A percentile compares a stretch with the other conserved stretches of the same genome.
phyloP scores from a whole-genome alignment of 2,329 filamentous ascomycete genomes.

The Alternaria tenuissima region DNA sequence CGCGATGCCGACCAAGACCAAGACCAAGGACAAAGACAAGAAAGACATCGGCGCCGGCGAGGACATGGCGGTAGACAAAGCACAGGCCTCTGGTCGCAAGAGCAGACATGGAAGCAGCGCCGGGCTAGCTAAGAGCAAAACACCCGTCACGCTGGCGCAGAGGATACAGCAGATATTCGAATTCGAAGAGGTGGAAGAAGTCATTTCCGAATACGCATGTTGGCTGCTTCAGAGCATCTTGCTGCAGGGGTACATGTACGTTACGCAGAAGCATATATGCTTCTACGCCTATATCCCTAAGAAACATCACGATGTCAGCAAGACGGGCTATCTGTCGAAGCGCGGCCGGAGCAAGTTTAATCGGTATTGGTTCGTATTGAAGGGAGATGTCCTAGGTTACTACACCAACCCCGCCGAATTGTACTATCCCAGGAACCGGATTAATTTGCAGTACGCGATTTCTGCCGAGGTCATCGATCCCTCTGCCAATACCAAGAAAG shows the following conservation, averaged over 20 bases:
- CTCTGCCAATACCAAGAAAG: conserved; percentile 64
- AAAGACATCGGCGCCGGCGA: conserved; percentile 33
- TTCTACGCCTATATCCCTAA: conserved; percentile 98
- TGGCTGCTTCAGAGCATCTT: conserved; percentile 92
- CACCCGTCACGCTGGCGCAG: conserved; percentile 69
- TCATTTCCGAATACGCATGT: conserved; percentile 92
- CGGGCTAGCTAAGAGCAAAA: conserved; percentile 30
- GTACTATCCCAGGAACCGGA: conserved; percentile 91
- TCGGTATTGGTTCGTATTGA: conserved; percentile 91
- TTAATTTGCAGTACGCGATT: conserved; percentile 90
- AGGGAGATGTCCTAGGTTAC: conserved; percentile 91
- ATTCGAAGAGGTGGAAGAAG: conserved; percentile 81
- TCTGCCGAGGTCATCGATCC: conserved; percentile 77
- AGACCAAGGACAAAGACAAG: conserved; percentile 25
- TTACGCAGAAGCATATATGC: conserved; percentile 90
- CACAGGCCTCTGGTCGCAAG: conserved; percentile 29
- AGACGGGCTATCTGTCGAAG: conserved; percentile 89
- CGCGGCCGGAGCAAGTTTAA: conserved; percentile 89
- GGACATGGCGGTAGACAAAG: conserved; percentile 34
- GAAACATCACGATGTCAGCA: conserved; percentile 74
- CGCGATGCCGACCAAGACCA: conserved; percentile 14
- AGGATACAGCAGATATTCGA: conserved; percentile 72
- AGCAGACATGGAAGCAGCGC: conserved; percentile 38
- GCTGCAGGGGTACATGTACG: conserved; percentile 94
- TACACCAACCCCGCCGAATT: conserved; percentile 83